These are phyloP conservation scores for Saccharomycopsis babjevae DNA, from an alignment of 805 yeast genomes.

Conservation along the genomic window DNA sequence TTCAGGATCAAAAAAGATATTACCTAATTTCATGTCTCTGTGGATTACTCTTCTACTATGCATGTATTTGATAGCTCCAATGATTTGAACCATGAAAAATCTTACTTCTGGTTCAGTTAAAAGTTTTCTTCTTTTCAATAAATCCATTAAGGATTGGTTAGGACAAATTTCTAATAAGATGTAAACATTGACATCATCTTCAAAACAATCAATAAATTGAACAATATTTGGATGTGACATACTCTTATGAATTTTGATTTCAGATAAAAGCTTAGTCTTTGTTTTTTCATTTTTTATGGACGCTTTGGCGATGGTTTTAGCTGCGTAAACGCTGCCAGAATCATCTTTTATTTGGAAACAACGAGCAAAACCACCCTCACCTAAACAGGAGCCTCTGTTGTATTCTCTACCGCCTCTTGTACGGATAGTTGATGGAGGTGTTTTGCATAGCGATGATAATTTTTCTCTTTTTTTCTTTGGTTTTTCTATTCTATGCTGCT, in stretches of 20 bases:
- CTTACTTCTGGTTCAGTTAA: constrained; percentile 89
- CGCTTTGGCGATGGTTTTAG: constrained; percentile 91
- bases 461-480: constrained; percentile 77
- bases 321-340: constrained; percentile 80
- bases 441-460: constrained; percentile 81
- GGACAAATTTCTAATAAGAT: constrained; percentile 91
- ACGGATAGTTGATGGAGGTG: constrained; percentile 90
- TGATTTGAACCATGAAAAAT: constrained; percentile 78
- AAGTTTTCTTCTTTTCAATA: constrained; percentile 73
- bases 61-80: constrained; percentile 89
- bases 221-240: constrained; percentile 86
- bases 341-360: constrained; percentile 95
- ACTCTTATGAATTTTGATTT: constrained; percentile 88
- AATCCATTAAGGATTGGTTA: constrained; percentile 88
- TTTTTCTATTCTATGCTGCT: constrained; percentile 24
- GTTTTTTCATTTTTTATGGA: constrained; percentile 89
- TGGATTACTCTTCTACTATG: constrained; percentile 90
- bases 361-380: constrained; percentile 98
- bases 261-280: constrained; percentile 70
- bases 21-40: constrained; percentile 92
- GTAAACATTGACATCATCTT: constrained; percentile 90
- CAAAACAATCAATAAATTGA: constrained; percentile 91
- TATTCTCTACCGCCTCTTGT: constrained; percentile 82
- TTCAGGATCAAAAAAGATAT: constrained; percentile 84
- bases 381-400: constrained; percentile 81